A percentile compares a stretch with the other conserved stretches of the same genome.
phyloP scores from a whole-genome alignment of 768 basidiomycete species.

The Boletus rubropictus region DNA sequence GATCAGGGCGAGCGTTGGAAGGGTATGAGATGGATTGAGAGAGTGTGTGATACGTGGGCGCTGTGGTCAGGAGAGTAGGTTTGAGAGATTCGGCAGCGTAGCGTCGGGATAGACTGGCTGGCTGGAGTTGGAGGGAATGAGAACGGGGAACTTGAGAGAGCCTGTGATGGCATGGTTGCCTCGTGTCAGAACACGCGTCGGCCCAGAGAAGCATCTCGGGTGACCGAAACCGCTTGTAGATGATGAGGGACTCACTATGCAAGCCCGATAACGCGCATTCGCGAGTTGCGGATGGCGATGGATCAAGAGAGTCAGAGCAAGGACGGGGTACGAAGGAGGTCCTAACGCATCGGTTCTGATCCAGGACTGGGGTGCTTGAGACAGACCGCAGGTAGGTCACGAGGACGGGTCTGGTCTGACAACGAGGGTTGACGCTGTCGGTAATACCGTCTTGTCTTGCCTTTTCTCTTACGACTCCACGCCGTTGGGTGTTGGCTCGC shows the following conservation, averaged over 20 bases:
- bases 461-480: no score
- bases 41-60: neutral
- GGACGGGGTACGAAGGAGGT: no score
- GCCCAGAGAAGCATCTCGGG: constrained; percentile 23
- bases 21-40: neutral
- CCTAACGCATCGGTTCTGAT: no score
- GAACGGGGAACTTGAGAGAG: constrained; percentile 15
- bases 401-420: no score
- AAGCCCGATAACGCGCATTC: constrained; percentile 12
- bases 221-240: neutral
- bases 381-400: no score
- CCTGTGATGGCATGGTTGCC: constrained; percentile 42
- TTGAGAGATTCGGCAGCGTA: constrained; percentile 7
- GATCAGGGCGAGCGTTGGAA: neutral
- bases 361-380: no score
- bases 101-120: constrained; percentile 14
- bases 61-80: constrained; percentile 1
- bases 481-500: no score
- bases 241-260: constrained; percentile 12
- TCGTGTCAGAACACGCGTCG: constrained; percentile 52
- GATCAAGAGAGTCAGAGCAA: neutral
- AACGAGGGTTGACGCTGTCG: no score
- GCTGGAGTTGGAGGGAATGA: constrained; percentile 12
- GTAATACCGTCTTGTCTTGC: no score
- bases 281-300: constrained; percentile 10